Conservation (phyloP, 305 asterid genomes). For the Fraxinus latifolia region DNA sequence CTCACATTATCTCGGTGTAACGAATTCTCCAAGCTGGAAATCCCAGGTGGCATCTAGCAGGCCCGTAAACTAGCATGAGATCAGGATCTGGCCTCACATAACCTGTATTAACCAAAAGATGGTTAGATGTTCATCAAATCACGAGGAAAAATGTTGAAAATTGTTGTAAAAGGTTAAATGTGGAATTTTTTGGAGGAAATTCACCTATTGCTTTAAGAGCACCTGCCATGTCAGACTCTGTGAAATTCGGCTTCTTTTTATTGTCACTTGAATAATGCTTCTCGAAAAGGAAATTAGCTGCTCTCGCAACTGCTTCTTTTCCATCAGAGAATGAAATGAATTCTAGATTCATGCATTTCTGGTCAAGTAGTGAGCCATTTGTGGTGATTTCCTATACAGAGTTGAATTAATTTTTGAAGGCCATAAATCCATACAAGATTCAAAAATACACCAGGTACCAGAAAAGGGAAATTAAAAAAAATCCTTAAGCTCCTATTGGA, state of each 20-base stretch:
- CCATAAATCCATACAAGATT: neutral
- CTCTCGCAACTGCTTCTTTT: conserved; percentile 78
- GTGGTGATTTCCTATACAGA: conserved; percentile 37
- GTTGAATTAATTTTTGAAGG: neutral
- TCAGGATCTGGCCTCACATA: conserved; percentile 77
- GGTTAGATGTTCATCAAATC: neutral
- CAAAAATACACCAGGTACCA: neutral
- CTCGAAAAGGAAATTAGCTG: conserved; percentile 70
- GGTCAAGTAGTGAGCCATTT: conserved; percentile 31
- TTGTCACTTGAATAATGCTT: conserved; percentile 44
- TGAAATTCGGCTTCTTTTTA: conserved; percentile 46
- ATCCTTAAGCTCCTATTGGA: neutral
- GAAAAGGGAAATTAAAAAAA: neutral
- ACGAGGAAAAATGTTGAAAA: neutral
- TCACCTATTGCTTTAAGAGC: conserved; percentile 74
- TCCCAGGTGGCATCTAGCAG: conserved; percentile 89
- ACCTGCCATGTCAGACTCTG: conserved; percentile 70
- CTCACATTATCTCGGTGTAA: conserved; percentile 93
- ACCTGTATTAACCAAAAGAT: conserved; percentile 49
- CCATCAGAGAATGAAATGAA: conserved; percentile 74
- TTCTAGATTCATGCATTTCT: conserved; percentile 58
- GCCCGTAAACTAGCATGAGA: conserved; percentile 82
- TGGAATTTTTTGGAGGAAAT: neutral
- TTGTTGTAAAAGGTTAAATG: neutral
- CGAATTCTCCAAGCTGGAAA: conserved; percentile 98